Evolutionary conservation across 208 protist species (phyloP), one percentile per base, ranked within the genome.

Genomic region (Polymyxa betae): DNA sequence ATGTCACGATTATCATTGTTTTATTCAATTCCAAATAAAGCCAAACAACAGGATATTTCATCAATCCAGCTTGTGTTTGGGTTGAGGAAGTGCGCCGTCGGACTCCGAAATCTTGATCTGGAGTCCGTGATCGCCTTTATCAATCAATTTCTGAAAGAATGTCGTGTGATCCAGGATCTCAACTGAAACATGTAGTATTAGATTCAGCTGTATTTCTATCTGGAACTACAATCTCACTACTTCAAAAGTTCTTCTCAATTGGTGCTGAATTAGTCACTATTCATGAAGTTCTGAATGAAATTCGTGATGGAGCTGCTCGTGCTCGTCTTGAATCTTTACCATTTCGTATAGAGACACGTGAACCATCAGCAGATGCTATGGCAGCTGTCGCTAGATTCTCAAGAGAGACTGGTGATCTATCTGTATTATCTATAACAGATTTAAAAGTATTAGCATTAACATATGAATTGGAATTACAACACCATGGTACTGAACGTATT

Each of bases 1-100:
- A 88, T 29, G 77, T 88, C 77, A 77, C 77, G 20, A 68, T 68
- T n/a, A 29, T 88, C 20, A 88, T 88, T n/a, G 46, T 88, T n/a
- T n/a, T 40, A 24, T 29, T 88, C 77, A 88, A 88, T 24, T n/a
- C 20, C 43, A 32, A 66, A 66, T 66, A 29, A 66, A 66, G n/a
- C n/a, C n/a, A n/a, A n/a, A n/a, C n/a, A n/a, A n/a, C n/a, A n/a
- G n/a, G n/a, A n/a, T n/a, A n/a, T n/a, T n/a, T n/a, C n/a, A n/a
- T n/a, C n/a, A n/a, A n/a, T n/a, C n/a, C n/a, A n/a, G n/a, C n/a
- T n/a, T n/a, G n/a, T n/a, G n/a, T n/a, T n/a, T n/a, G n/a, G n/a
- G n/a, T n/a, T n/a, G n/a, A n/a, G n/a, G n/a, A n/a, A n/a, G n/a
- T n/a, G n/a, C n/a, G n/a, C n/a, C n/a, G n/a, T n/a, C n/a, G n/a